Evolutionary conservation across 169 alveolate genomes (phyloP), one percentile per base, ranked within the genome.

Genomic region (Plasmodium sp.): DNA sequence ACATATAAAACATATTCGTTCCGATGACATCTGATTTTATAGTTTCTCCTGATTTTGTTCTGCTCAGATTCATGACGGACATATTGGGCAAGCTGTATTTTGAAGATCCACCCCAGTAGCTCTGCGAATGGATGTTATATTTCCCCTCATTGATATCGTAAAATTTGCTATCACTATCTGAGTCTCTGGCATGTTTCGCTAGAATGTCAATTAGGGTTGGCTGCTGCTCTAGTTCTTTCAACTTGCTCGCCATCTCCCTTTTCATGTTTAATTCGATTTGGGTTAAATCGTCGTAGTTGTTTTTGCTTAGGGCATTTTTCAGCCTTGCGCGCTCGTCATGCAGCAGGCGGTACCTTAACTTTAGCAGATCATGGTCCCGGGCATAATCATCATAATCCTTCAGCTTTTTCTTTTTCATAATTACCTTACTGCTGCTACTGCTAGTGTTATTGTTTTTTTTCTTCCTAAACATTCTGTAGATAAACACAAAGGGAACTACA

Each of bases 161-260:
- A 80, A 45, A 90, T 33, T 51, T 77, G 33, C 54, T 81, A 71
- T 67, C 84, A 90, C 75, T 58, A 41, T 80, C 80, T 31, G 88
- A 71, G 51, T 90, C 94, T 81, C 94, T 80, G 27, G 94, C 94
- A 90, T 90, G 94, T 80, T 86, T 90, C 31, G 94, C 94, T 81
- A 90, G 34, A 34, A 90, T 90, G 56, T 90, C 94, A 14, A 90
- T 62, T 67, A 90, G 43, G 31, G 92, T 67, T 45, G 91, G 91
- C 14, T 67, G 36, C n/a, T 90, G 92, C 27, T 90, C 88, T 2
- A 39, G 16, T 3, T 48, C 43, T 48, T 56, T 67, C 43, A 54
- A 3, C 33, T 56, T 86, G 54, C 41, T 86, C 54, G 14, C 56
- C 34, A 71, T 51, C 27, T 41, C 62, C 43, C 43, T 75, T 86